These are phyloP conservation scores for Neurospora sp. DNA, from an alignment of 495 filamentous ascomycete genomes.

Conservation along the genomic window DNA sequence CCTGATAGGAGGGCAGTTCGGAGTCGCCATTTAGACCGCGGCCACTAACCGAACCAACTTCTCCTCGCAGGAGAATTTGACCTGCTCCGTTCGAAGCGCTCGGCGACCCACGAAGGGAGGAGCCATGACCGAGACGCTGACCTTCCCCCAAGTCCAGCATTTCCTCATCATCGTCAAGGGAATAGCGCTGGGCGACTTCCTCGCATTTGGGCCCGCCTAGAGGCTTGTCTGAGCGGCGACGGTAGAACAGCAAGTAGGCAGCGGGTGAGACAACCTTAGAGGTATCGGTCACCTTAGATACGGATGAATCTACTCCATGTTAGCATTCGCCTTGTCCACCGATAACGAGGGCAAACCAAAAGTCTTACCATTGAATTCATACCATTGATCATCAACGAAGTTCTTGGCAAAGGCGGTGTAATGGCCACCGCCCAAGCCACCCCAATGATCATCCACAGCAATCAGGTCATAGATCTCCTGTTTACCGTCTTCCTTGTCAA, in stretches of 20 bases:
- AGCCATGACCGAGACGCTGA: slow-evolving; percentile 70
- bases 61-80: slow-evolving; percentile 60
- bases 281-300: slow-evolving; percentile 43
- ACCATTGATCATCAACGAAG: slow-evolving; percentile 78
- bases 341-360: not conserved
- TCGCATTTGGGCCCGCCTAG: slow-evolving; percentile 70
- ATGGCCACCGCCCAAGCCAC: slow-evolving; percentile 84
- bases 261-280: slow-evolving; percentile 50
- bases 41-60: slow-evolving; percentile 42
- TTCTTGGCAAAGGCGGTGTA: slow-evolving; percentile 93
- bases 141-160: slow-evolving; percentile 64
- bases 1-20: slow-evolving; percentile 13
- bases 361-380: slow-evolving; percentile 85
- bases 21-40: slow-evolving; percentile 2
- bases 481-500: slow-evolving; percentile 67
- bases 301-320: slow-evolving; percentile 52
- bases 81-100: slow-evolving; percentile 67
- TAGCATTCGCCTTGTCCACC: slow-evolving; percentile 3
- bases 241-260: slow-evolving; percentile 94
- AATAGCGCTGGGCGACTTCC: slow-evolving; percentile 49
- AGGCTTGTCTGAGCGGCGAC: slow-evolving; percentile 63
- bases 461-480: slow-evolving; percentile 81
- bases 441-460: slow-evolving; percentile 90
- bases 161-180: slow-evolving; percentile 33
- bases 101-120: slow-evolving; percentile 77